Evolutionary conservation across 2,329 filamentous ascomycete genomes (phyloP).

Genomic region (Neofusicoccum ribis): DNA sequence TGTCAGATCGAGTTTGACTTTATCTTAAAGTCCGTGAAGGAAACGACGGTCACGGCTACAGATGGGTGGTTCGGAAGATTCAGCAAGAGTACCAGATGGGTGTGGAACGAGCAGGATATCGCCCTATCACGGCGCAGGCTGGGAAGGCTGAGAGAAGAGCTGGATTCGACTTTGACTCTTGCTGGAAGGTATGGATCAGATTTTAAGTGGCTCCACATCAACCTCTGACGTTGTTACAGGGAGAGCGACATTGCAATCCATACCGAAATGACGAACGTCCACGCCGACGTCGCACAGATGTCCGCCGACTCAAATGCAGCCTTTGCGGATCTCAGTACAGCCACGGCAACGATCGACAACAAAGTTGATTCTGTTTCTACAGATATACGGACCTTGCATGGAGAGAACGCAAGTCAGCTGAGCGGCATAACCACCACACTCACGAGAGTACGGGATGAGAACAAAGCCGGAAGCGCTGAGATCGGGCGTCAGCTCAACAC

Average conservation of each 20-base stretch:
- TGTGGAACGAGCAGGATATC: constrained; percentile 1
- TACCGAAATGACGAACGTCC: neutral
- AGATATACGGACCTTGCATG: neutral
- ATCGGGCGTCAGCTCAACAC: neutral
- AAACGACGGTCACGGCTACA: neutral
- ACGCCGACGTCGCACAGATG: neutral
- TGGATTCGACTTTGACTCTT: neutral
- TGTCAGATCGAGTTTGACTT: neutral
- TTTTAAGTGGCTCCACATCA: neutral
- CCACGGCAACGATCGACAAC: neutral
- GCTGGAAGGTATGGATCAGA: neutral
- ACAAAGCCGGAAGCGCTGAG: neutral
- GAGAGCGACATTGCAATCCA: neutral
- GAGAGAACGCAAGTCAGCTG: neutral
- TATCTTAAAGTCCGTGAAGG: neutral
- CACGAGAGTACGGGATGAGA: neutral
- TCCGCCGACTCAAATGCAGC: neutral
- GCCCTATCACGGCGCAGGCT: neutral
- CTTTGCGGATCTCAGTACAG: neutral
- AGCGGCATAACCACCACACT: neutral
- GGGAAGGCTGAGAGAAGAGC: neutral
- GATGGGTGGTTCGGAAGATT: neutral
- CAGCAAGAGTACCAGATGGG: constrained; percentile 1
- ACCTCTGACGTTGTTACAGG: neutral
- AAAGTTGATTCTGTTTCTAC: neutral